Percentiles rank a stretch among this genome's conserved stretches.
Evolutionary conservation across 192 early-diverging fungal genomes (phyloP).

Genomic region (Coemansia sp.): DNA sequence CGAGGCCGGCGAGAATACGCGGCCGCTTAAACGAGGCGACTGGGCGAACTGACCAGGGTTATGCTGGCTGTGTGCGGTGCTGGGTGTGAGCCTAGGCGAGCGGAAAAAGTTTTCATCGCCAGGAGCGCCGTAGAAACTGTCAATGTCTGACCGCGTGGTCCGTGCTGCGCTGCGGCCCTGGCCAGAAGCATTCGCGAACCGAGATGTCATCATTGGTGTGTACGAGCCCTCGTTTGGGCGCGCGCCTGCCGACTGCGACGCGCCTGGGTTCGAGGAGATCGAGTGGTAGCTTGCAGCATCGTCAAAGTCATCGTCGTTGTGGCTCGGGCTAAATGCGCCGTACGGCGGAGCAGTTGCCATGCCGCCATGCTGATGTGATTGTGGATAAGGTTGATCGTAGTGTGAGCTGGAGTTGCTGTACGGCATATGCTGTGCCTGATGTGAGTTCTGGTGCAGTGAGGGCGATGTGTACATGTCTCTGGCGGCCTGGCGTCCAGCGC

Average conservation of each 20-base stretch:
- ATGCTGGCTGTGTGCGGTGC: background rate
- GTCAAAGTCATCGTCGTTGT: conserved; percentile 52
- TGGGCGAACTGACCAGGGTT: background rate
- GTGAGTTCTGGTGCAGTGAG: conserved; percentile 7
- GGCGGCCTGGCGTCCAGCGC: conserved; percentile 32
- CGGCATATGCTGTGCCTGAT: background rate
- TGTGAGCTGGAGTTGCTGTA: background rate
- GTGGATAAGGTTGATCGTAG: conserved; percentile 1
- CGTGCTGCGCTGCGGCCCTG: conserved; percentile 19
- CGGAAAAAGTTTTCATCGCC: conserved; percentile 29
- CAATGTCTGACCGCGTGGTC: conserved; percentile 10
- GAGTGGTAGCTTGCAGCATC: conserved; percentile 57
- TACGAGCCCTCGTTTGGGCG: conserved; percentile 12
- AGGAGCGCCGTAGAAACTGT: conserved; percentile 38
- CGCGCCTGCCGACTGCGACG: conserved; percentile 11
- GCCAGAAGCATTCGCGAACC: conserved; percentile 31
- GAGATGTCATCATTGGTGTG: conserved; percentile 32
- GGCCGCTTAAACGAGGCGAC: background rate
- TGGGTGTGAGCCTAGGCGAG: conserved; percentile 1
- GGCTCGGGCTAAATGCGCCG: conserved; percentile 23
- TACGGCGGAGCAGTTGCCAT: conserved; percentile 12
- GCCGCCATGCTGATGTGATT: conserved; percentile 11
- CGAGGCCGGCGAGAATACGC: conserved; percentile 1
- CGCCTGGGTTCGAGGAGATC: conserved; percentile 40
- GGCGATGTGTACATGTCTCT: conserved; percentile 1